A percentile compares a stretch with the other conserved stretches of the same genome.
Conservation (phyloP, 495 filamentous ascomycete genomes). For the Pseudoneurospora amorphoporcata region DNA sequence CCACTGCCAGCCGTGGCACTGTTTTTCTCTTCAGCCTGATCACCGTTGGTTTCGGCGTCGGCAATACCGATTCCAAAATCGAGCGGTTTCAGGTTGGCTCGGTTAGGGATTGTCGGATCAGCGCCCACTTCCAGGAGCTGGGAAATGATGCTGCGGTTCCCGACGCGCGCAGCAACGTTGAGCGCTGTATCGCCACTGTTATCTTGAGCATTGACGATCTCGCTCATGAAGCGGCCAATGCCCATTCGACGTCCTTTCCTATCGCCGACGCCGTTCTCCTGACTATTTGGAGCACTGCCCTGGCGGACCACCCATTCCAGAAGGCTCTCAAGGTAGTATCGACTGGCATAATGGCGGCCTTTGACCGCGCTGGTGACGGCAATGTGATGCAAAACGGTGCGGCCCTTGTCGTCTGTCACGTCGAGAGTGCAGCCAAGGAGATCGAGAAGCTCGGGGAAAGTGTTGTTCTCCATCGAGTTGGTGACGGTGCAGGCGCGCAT, state of each 20-base stretch:
- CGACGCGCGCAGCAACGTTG: constrained; percentile 82
- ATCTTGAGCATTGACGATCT: constrained; percentile 90
- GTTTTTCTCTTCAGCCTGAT: constrained; percentile 20
- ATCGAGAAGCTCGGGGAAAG: constrained; percentile 74
- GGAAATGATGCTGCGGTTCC: constrained; percentile 81
- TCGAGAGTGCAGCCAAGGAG: constrained; percentile 85
- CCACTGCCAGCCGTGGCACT: constrained; percentile 20
- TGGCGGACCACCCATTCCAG: constrained; percentile 88
- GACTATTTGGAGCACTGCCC: constrained; percentile 54
- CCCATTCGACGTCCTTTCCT: constrained; percentile 52
- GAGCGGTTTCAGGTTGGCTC: constrained; percentile 70
- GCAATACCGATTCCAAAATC: constrained; percentile 82
- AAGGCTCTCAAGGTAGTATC: constrained; percentile 87
- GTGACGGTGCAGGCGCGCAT: constrained; percentile 81
- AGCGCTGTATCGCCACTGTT: constrained; percentile 88
- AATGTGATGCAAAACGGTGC: constrained; percentile 92
- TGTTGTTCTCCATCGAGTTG: constrained; percentile 79
- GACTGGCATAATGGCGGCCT: constrained; percentile 69
- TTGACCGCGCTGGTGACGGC: constrained; percentile 89
- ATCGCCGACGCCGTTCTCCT: constrained; percentile 27
- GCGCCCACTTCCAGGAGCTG: constrained; percentile 90
- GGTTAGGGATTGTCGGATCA: constrained; percentile 79
- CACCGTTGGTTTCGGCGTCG: constrained; percentile 36
- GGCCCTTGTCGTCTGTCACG: constrained; percentile 73
- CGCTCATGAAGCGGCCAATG: constrained; percentile 82